Base-by-base conservation (phyloP, 345 rosid genomes). In the Bretschneidera sinensis region DNA sequence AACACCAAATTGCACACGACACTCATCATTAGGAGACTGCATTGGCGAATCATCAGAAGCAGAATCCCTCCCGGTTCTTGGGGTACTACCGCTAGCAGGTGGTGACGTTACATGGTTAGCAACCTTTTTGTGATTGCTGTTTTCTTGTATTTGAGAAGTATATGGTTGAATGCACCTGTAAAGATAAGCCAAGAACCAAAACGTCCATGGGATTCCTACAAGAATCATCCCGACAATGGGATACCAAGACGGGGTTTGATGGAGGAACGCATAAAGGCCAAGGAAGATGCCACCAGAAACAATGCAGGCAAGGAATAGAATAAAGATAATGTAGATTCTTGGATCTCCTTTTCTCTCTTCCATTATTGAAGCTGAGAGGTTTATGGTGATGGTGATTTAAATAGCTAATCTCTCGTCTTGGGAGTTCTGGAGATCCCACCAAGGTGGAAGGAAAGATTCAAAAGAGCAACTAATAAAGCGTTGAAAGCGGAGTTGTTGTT, bases 201-300 rank as follows among this genome's bases (percentile, higher is more conserved):
- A 83, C 5, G 66, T 24, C 96, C 96, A 88, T 6, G 96, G 96
- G 54, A 85, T 64, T 62, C 76, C 81, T 8, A 77, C 84, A 33
- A 85, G 81, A 64, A 68, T 0, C 64, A 88, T 53, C 14, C 92
- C 92, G 9, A 63, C 73, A 43, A 71, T 35, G 10, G 79, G 80
- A 70, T 80, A 84, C 70, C 83, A 74, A 49, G 67, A 24, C 25
- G 64, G 59, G n/a, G n/a, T n/a, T 8, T 74, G 61, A 33, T 43
- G 50, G 45, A 85, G 78, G 8, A 68, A 70, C 56, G 83, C 65
- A 68, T 82, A 83, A 5, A 83, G 76, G 45, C 69, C 67, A 16
- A 88, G 63, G 45, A 82, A 51, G 57, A 80, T 64, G 59, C 96
- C 92, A 11, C 90, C 96, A 14, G 70, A 43, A 55, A 82, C 0